Conservation (phyloP, 345 rosid genomes). For the rapeseed (Brassica napus) region Da-Ae NC_063446.1:57329001-57329500, state of each 20-base stretch:
- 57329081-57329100: constrained; percentile 83
- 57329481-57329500: background rate
- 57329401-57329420: background rate
- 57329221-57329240: constrained; percentile 86
- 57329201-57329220: constrained; percentile 85
- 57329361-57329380: background rate
- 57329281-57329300: background rate
- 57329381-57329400: background rate
- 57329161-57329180: constrained; percentile 87
- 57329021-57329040: constrained; percentile 61
- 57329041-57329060: constrained; percentile 40
- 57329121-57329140: constrained; percentile 87
- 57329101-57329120: constrained; percentile 82
- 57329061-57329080: constrained; percentile 42
- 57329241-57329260: constrained; percentile 87
- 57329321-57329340: constrained; percentile 5
- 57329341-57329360: background rate
- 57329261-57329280: constrained; percentile 68
- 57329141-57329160: constrained; percentile 90
- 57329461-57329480: background rate
- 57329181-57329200: constrained; percentile 92
- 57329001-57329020: constrained; percentile 47
- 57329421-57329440: background rate
- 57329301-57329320: constrained; percentile 31
- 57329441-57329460: background rate